Conservation (phyloP, 2,329 filamentous ascomycete genomes). For the Amylocarpus encephaloides region DNA sequence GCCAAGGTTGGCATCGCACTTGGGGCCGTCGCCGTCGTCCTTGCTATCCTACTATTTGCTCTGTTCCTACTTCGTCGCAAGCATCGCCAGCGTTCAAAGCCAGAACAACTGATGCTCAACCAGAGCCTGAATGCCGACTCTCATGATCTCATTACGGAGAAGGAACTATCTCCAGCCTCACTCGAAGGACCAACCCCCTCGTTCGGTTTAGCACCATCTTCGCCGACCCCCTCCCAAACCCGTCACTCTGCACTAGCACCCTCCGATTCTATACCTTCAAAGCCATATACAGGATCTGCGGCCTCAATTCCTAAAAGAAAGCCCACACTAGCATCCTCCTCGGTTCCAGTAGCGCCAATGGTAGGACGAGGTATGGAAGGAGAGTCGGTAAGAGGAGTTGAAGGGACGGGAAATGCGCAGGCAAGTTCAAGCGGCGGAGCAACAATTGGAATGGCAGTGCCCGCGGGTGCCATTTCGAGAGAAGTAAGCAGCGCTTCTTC, state of each 20-base stretch:
- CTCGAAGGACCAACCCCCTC: not conserved
- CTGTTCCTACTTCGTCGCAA: conserved; percentile 21
- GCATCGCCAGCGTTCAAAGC: conserved; percentile 7
- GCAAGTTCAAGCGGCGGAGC: no score
- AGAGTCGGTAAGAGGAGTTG: not conserved
- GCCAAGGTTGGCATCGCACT: conserved; percentile 23
- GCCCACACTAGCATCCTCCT: conserved; percentile 9
- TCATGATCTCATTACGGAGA: conserved; percentile 16
- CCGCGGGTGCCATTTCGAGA: conserved; percentile 10
- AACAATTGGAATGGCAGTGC: not conserved
- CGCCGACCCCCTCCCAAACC: conserved; percentile 9
- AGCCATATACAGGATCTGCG: conserved; percentile 14
- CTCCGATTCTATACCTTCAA: conserved; percentile 13
- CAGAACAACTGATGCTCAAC: conserved; percentile 19
- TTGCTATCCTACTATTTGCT: conserved; percentile 13
- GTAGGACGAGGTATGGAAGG: not conserved
- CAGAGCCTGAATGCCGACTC: conserved; percentile 15
- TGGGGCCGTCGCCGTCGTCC: conserved; percentile 15
- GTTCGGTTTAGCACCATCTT: not conserved
- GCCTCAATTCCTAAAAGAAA: conserved; percentile 16
- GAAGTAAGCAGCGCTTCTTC: conserved; percentile 10
- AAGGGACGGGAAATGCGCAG: no score
- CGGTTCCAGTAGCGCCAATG: not conserved
- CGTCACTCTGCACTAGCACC: conserved; percentile 11
- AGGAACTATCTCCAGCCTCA: conserved; percentile 13